phyloP scores from a whole-genome alignment of 2,329 filamentous ascomycete genomes.

The Aspergillus luchuensis region DNA sequence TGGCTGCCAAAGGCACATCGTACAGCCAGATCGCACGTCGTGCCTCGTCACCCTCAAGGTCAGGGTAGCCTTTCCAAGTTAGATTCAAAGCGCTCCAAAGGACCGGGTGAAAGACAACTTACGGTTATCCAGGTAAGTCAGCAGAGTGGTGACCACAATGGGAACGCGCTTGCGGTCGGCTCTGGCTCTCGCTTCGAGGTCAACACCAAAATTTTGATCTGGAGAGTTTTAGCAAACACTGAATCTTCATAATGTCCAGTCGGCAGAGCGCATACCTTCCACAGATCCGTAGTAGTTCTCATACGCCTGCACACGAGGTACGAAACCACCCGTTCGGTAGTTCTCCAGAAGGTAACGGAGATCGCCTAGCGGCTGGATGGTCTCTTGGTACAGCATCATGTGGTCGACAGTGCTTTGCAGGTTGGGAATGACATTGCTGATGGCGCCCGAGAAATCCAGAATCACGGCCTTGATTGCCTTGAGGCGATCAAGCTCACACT shows the following conservation, averaged over 20 bases:
- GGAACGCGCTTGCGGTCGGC: conserved; percentile 96
- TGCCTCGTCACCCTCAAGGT: conserved; percentile 93
- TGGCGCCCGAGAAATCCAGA: conserved; percentile 93
- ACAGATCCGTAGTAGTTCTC: conserved; percentile 99
- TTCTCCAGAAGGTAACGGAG: conserved; percentile 93
- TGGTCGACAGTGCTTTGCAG: conserved; percentile 94
- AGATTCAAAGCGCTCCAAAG: neutral
- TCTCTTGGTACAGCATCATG: conserved; percentile 99
- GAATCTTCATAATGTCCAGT: neutral
- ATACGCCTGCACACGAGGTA: conserved; percentile 87
- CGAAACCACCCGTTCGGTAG: conserved; percentile 91
- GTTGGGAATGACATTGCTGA: conserved; percentile 96
- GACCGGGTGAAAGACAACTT: conserved; percentile 25
- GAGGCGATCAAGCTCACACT: conserved; percentile 90
- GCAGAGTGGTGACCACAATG: conserved; percentile 83
- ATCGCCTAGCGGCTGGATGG: conserved; percentile 89
- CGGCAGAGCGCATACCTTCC: conserved; percentile 56
- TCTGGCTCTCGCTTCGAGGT: conserved; percentile 90
- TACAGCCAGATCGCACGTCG: conserved; percentile 91
- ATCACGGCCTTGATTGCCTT: conserved; percentile 99
- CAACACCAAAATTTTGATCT: conserved; percentile 96
- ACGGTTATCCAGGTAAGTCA: conserved; percentile 91
- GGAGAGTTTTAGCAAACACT: conserved; percentile 17
- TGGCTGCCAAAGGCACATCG: conserved; percentile 82
- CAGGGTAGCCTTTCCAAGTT: conserved; percentile 71